Percentiles rank a stretch among this genome's conserved stretches.
Conservation (phyloP, 768 basidiomycete species). For the Exsudoporus frostii region DNA sequence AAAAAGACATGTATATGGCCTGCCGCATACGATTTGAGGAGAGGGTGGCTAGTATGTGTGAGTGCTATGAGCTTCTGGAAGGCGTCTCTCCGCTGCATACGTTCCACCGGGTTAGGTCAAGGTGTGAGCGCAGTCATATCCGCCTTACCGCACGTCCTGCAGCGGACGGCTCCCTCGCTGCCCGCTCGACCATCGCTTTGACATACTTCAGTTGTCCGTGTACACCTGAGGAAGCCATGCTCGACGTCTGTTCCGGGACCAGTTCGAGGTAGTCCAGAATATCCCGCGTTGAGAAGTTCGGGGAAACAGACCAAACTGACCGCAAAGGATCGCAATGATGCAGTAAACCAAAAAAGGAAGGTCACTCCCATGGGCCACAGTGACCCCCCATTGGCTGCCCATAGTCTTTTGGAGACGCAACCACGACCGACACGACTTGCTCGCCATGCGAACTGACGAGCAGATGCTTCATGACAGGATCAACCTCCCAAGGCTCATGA, state of each 20-base stretch:
- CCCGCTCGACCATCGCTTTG: constrained; percentile 42
- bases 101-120: constrained; percentile 10
- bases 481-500: constrained; percentile 60
- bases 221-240: constrained; percentile 22
- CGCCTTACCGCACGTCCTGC: constrained; percentile 39
- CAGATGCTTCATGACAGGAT: constrained; percentile 56
- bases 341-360: constrained; percentile 16
- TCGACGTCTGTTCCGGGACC: not conserved
- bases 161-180: constrained; percentile 37
- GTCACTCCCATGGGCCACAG: constrained; percentile 24
- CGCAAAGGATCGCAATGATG: constrained; percentile 14
- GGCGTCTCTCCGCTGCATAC: constrained; percentile 46
- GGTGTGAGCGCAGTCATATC: not conserved
- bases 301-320: not conserved
- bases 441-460: constrained; percentile 30
- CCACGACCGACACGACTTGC: constrained; percentile 1
- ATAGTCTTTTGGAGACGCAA: not conserved
- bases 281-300: not conserved
- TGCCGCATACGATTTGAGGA: constrained; percentile 57
- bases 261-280: not conserved
- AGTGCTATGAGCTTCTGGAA: constrained; percentile 53
- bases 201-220: constrained; percentile 21
- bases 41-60: constrained; percentile 44
- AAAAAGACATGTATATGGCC: constrained; percentile 56
- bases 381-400: not conserved